Base-by-base conservation (phyloP, 805 yeast species). In the Blastobotrys terrestris region DNA sequence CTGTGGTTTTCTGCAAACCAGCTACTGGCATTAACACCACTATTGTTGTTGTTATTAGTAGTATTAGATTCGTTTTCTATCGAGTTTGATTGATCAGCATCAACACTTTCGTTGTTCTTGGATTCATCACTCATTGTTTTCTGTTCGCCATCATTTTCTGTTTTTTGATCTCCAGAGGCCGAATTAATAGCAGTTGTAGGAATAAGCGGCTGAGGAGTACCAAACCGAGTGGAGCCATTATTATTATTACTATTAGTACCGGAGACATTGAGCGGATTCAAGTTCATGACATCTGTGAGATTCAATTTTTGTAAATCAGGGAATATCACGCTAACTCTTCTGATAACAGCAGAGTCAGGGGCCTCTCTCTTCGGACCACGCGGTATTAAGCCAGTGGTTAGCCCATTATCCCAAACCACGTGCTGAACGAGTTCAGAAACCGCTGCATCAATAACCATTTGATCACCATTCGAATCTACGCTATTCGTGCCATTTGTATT, bases 371-470 rank as follows among this genome's bases (percentile, higher is more conserved):
- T 19, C 11, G 18, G 40, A 2, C 8, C 22, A 2, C 51, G 49
- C 1, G 66, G 62, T 14, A 60, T 35, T 15, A 61, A 52, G 4
- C 55, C 54, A 7, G 45, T 35, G 11, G 67, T 51, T 20, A 60
- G 31, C 2, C 68, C 66, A 39, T 60, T 56, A 48, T 71, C 72
- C 70, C 71, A 71, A 2, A 68, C 70, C n/a, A 68, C 53, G 49
- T 68, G 70, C 16, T 67, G 67, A 15, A 66, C 51, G 20, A 71
- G 55, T 2, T 55, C 55, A 41, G 61, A 60, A 21, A 68, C 45
- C 42, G 53, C 52, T 8, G 52, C 46, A n/a, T 59, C 59, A 14
- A 62, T 49, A 7, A 11, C 31, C 14, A 40, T 39, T 14, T 18
- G 16, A 13, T 22, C 49, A 14, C 31, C 14, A 3, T 21, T 43